phyloP scores from a whole-genome alignment of 352 stramenopile genomes.

The Globisporangium uncinulatum region DNA sequence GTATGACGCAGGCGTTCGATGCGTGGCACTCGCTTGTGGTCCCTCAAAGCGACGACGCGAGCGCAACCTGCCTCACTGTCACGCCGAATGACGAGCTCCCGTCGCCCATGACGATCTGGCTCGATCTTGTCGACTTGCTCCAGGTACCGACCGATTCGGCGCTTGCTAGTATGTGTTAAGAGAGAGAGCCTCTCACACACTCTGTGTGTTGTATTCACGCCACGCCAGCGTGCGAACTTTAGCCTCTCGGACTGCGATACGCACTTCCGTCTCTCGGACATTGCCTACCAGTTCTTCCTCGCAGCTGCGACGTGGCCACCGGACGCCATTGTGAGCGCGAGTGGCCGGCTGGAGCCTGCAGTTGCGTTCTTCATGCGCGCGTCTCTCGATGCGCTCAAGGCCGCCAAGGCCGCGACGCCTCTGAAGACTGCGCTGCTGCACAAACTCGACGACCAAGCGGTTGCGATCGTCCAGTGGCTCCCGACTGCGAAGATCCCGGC shows the following conservation, averaged over 20 bases:
- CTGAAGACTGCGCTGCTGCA: slow-evolving; percentile 34
- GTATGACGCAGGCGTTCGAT: slow-evolving; percentile 49
- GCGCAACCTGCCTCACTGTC: slow-evolving; percentile 34
- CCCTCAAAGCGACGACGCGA: slow-evolving; percentile 13
- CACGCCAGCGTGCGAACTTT: slow-evolving; percentile 39
- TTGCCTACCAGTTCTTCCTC: slow-evolving; percentile 47
- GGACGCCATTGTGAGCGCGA: slow-evolving; percentile 12
- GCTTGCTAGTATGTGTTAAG: too few relatives aligned
- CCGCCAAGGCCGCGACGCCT: slow-evolving; percentile 19
- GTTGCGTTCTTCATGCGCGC: slow-evolving; percentile 68
- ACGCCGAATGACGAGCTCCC: slow-evolving; percentile 68
- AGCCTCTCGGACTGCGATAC: slow-evolving; percentile 40
- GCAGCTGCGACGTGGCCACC: slow-evolving; percentile 20
- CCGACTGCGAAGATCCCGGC: slow-evolving; percentile 44
- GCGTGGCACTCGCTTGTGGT: slow-evolving; percentile 71
- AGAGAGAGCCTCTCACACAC: not conserved
- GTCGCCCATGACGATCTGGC: slow-evolving; percentile 52
- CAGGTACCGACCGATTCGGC: slow-evolving; percentile 31
- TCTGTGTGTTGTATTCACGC: not conserved
- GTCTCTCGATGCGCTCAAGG: slow-evolving; percentile 55
- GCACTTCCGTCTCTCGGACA: slow-evolving; percentile 23
- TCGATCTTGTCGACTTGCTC: slow-evolving; percentile 65
- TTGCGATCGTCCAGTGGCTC: slow-evolving; percentile 51
- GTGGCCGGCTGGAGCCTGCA: slow-evolving; percentile 32
- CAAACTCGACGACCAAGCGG: slow-evolving; percentile 40